These are phyloP conservation scores for Barnettozyma sucrosica DNA, from an alignment of 805 yeast genomes.

Conservation along the genomic window DNA sequence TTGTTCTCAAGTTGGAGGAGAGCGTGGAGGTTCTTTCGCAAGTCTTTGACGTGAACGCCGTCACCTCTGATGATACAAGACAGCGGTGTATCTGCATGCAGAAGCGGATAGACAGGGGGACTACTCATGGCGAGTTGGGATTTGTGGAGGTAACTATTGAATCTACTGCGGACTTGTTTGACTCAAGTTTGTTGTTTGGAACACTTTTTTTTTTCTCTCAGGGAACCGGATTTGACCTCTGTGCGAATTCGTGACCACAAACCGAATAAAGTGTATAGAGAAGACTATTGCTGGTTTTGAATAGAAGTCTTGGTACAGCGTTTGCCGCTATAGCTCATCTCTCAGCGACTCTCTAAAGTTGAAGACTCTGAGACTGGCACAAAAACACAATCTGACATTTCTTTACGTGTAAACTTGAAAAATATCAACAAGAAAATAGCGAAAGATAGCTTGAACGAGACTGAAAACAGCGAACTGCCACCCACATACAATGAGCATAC, in stretches of 20 bases:
- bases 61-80: constrained; percentile 16
- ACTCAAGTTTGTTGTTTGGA: neutral
- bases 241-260: neutral
- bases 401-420: neutral
- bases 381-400: neutral
- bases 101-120: constrained; percentile 22
- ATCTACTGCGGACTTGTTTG: neutral
- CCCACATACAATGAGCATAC: neutral
- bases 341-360: too few species aligned
- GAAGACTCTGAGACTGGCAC: neutral
- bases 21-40: constrained; percentile 4
- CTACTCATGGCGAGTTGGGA: constrained; percentile 5
- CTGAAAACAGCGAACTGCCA: neutral
- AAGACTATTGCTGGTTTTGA: too few species aligned
- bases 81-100: constrained; percentile 16
- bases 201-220: neutral
- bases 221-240: neutral
- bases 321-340: too few species aligned
- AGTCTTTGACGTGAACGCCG: constrained; percentile 10
- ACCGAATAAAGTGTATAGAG: neutral
- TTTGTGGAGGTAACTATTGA: neutral
- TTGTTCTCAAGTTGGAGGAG: constrained; percentile 1
- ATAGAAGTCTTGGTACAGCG: too few species aligned
- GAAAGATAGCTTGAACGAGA: neutral
- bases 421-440: neutral